A percentile compares a stretch with the other conserved stretches of the same genome.
phyloP scores from a whole-genome alignment of 257 asterid species.

The Plectranthus barbatus region DNA sequence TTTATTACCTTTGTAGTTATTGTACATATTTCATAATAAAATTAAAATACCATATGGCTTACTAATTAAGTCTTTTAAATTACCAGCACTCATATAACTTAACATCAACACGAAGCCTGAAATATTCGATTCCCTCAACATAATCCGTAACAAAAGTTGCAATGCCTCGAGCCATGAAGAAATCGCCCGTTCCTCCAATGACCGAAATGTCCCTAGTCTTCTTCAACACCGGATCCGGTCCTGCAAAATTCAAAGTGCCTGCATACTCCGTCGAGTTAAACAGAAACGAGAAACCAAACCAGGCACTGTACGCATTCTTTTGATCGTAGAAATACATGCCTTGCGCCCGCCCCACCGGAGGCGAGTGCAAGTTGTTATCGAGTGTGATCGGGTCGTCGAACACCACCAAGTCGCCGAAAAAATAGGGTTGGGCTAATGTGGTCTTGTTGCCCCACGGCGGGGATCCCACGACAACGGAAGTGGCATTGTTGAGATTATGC shows the following conservation, averaged over 20 bases:
- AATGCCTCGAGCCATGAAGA: conserved; percentile 73
- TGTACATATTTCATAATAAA: too few relatives aligned
- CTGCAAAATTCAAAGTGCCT: conserved; percentile 55
- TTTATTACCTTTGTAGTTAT: too few relatives aligned
- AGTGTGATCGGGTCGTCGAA: conserved; percentile 75
- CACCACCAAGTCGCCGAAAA: conserved; percentile 52
- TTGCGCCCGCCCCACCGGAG: conserved; percentile 67
- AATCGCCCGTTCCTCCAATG: conserved; percentile 78
- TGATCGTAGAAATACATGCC: too few relatives aligned
- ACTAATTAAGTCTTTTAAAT: too few relatives aligned
- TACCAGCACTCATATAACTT: conserved; percentile 70
- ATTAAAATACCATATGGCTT: too few relatives aligned
- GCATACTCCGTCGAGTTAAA: conserved; percentile 43
- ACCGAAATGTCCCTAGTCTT: conserved; percentile 71
- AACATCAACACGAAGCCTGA: conserved; percentile 54
- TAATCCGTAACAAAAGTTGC: conserved; percentile 60
- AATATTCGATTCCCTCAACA: conserved; percentile 51
- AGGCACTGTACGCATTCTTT: too few relatives aligned
- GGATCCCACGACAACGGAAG: conserved; percentile 46
- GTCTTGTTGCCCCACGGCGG: conserved; percentile 69
- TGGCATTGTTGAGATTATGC: conserved; percentile 43
- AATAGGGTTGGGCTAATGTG: conserved; percentile 22
- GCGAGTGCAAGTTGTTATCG: conserved; percentile 58
- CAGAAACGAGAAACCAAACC: conserved; percentile 56
- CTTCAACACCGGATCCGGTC: conserved; percentile 59